Conservation (phyloP, 2,329 filamentous ascomycete species). For the Dothideomycetes sp. region DNA sequence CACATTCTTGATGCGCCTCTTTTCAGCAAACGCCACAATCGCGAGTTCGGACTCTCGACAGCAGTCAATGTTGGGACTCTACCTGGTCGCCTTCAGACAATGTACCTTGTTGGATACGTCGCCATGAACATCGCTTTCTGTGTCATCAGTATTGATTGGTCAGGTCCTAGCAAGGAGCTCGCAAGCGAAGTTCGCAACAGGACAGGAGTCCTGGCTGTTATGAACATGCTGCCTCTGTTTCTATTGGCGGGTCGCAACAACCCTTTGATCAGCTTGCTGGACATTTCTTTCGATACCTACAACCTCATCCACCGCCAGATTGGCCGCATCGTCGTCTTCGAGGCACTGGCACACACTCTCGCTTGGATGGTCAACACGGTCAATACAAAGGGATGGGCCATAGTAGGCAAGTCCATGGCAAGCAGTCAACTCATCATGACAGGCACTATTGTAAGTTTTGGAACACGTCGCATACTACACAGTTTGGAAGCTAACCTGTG, state of each 20-base stretch:
- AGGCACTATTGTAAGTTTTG: conserved; percentile 44
- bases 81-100: conserved; percentile 35
- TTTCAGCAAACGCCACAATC: conserved; percentile 36
- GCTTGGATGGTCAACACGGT: conserved; percentile 44
- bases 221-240: conserved; percentile 73
- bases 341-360: conserved; percentile 55
- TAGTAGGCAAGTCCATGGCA: conserved; percentile 28
- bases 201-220: conserved; percentile 56
- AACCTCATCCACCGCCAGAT: conserved; percentile 75
- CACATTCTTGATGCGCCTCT: conserved; percentile 37
- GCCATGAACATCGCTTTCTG: conserved; percentile 36
- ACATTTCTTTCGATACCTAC: conserved; percentile 72
- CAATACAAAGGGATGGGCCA: conserved; percentile 37
- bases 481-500: too few relatives aligned
- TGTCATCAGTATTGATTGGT: conserved; percentile 45
- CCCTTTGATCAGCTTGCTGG: conserved; percentile 59
- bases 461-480: too few relatives aligned
- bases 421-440: conserved; percentile 41
- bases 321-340: conserved; percentile 62
- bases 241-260: conserved; percentile 68
- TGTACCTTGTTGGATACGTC: conserved; percentile 36
- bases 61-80: conserved; percentile 39
- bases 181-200: conserved; percentile 56
- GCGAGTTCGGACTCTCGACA: conserved; percentile 38
- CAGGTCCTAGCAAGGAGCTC: conserved; percentile 56